phyloP scores from a whole-genome alignment of 139 green algal genomes.

The Picochlorum sp. region DNA sequence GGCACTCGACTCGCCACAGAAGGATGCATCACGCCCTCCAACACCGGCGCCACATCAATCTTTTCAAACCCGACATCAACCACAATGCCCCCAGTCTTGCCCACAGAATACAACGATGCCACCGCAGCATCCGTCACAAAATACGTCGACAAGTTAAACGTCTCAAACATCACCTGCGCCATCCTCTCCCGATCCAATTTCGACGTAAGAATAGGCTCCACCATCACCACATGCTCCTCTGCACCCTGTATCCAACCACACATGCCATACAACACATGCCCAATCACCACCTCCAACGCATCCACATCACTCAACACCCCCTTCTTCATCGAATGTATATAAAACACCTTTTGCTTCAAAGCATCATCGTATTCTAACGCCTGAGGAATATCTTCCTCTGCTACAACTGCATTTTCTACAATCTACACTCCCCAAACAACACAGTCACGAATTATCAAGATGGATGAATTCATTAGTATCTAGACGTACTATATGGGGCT shows the following conservation, averaged over 20 bases:
- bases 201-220: constrained; percentile 56
- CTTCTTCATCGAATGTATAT: constrained; percentile 3
- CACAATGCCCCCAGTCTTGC: constrained; percentile 56
- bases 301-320: constrained; percentile 51
- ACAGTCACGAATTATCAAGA: not conserved
- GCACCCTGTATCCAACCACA: constrained; percentile 58
- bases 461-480: not conserved
- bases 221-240: constrained; percentile 58
- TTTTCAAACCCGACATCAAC: constrained; percentile 81
- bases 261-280: constrained; percentile 59
- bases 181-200: constrained; percentile 59
- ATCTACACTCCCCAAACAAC: not conserved
- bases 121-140: constrained; percentile 59
- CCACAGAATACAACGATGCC: constrained; percentile 63
- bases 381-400: not conserved
- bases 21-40: constrained; percentile 57
- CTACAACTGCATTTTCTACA: constrained; percentile 11
- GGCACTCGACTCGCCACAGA: constrained; percentile 36
- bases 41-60: constrained; percentile 62
- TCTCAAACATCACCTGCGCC: constrained; percentile 71
- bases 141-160: constrained; percentile 56
- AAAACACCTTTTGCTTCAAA: not conserved
- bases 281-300: constrained; percentile 55
- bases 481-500: constrained; percentile 5
- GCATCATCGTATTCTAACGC: not conserved